A percentile compares a stretch with the other conserved stretches of the same genome.
Conservation (phyloP, 768 basidiomycete genomes). For the Termitomyces sp. region DNA sequence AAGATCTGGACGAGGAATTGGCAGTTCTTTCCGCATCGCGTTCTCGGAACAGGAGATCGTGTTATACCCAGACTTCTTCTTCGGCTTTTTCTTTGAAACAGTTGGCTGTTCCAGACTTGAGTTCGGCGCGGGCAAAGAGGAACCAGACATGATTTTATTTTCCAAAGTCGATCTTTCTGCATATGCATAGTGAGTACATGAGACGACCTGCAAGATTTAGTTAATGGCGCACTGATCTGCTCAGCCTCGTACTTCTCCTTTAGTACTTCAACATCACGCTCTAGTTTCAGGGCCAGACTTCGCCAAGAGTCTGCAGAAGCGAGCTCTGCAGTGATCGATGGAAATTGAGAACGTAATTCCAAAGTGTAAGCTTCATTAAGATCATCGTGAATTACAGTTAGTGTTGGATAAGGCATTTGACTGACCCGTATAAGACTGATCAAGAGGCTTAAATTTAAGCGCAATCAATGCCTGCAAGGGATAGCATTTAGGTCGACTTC, state of each 20-base stretch:
- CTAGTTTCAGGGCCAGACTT: slow-evolving; percentile 35
- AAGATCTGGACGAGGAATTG: slow-evolving; percentile 8
- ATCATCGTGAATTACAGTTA: background rate
- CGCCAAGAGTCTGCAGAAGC: slow-evolving; percentile 31
- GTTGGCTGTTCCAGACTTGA: slow-evolving; percentile 10
- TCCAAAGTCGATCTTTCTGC: slow-evolving; percentile 18
- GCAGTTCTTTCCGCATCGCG: slow-evolving; percentile 7
- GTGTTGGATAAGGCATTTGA: background rate
- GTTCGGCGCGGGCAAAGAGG: slow-evolving; percentile 6
- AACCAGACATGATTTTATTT: slow-evolving; percentile 15
- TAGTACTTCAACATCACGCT: slow-evolving; percentile 31
- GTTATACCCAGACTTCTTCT: slow-evolving; percentile 12
- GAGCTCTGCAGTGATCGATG: slow-evolving; percentile 17
- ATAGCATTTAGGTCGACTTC: background rate
- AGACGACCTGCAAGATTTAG: slow-evolving; percentile 5
- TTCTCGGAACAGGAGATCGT: slow-evolving; percentile 5
- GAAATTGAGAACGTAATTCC: slow-evolving; percentile 33
- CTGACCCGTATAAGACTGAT: slow-evolving; percentile 37
- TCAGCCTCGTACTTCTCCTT: slow-evolving; percentile 35
- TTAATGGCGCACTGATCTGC: slow-evolving; percentile 30
- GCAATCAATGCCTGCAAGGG: slow-evolving; percentile 37
- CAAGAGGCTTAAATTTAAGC: slow-evolving; percentile 38
- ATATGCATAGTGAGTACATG: background rate
- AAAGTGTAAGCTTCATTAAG: slow-evolving; percentile 37
- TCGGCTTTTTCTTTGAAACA: slow-evolving; percentile 14